phyloP scores from a whole-genome alignment of 345 rosid genomes.

The Trapa bicornis region DNA sequence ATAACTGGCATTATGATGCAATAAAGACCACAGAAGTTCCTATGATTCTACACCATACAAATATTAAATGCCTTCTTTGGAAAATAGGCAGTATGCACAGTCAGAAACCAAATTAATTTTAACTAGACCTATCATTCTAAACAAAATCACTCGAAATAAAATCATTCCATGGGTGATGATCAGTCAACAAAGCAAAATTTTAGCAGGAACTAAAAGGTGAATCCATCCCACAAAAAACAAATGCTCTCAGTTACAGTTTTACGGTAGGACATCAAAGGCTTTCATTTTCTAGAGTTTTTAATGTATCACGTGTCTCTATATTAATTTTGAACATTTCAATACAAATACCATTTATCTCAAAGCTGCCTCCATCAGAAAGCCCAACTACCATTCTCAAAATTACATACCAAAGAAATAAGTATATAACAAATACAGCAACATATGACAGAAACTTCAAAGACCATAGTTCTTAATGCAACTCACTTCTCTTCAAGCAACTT shows the following conservation, averaged over 20 bases:
- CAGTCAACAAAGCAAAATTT: background rate
- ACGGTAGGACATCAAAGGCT: no score
- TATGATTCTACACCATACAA: background rate
- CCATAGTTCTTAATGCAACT: conserved; percentile 22
- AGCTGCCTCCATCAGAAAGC: background rate
- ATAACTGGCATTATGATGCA: background rate
- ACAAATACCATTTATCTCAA: background rate
- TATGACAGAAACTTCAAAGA: background rate
- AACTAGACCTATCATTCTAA: background rate
- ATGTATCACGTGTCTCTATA: background rate
- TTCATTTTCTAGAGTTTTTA: background rate
- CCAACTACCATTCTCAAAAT: background rate
- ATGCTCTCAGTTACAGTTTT: background rate
- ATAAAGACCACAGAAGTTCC: background rate
- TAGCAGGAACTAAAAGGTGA: background rate
- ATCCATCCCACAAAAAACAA: background rate
- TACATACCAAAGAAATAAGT: background rate
- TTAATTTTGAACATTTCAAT: background rate
- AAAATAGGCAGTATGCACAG: no score
- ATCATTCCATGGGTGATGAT: background rate
- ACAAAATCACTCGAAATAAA: background rate
- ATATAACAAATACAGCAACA: background rate
- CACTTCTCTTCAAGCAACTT: conserved; percentile 90
- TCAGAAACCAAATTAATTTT: background rate
- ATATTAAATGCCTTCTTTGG: background rate